A percentile compares a stretch with the other conserved stretches of the same genome.
Evolutionary conservation across 768 basidiomycete species (phyloP).

Genomic region (Boletus subcaerulescens): DNA sequence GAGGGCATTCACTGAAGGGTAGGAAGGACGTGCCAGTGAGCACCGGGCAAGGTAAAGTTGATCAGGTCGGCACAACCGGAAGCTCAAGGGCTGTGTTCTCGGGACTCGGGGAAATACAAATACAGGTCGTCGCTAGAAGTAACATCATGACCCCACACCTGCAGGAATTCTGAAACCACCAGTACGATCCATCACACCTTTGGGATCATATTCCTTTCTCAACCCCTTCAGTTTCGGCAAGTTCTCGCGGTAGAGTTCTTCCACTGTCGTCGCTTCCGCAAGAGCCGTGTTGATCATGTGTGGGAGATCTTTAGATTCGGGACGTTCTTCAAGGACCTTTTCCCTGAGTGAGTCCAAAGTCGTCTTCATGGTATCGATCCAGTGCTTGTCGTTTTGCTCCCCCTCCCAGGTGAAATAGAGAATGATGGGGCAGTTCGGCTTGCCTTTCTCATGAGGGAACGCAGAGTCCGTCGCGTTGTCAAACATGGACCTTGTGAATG

Average conservation of each 20-base stretch:
- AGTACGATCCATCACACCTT: not conserved
- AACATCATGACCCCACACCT: too few relatives aligned
- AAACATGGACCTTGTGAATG: conserved; percentile 16
- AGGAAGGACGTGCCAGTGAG: too few relatives aligned
- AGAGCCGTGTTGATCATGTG: conserved; percentile 12
- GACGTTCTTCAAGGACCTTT: conserved; percentile 5
- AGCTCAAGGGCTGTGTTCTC: too few relatives aligned
- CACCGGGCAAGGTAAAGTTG: too few relatives aligned
- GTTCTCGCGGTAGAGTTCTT: conserved; percentile 9
- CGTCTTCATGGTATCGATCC: conserved; percentile 7
- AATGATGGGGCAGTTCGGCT: conserved; percentile 13
- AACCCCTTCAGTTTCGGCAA: not conserved
- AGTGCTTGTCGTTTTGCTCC: conserved; percentile 2
- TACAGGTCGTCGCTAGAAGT: too few relatives aligned
- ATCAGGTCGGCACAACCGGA: too few relatives aligned
- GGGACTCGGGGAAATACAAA: too few relatives aligned
- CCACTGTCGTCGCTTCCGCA: not conserved
- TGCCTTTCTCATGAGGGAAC: conserved; percentile 10
- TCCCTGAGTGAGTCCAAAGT: not conserved
- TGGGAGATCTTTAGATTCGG: not conserved
- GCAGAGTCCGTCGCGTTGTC: conserved; percentile 10
- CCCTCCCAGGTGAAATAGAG: conserved; percentile 14
- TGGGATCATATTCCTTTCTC: not conserved
- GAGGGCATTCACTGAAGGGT: too few relatives aligned
- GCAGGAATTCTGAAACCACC: not conserved